Percentiles rank a stretch among this genome's conserved stretches.
Evolutionary conservation across 2,329 filamentous ascomycete genomes (phyloP).

Genomic region (Pseudocercospora fuligena): DNA sequence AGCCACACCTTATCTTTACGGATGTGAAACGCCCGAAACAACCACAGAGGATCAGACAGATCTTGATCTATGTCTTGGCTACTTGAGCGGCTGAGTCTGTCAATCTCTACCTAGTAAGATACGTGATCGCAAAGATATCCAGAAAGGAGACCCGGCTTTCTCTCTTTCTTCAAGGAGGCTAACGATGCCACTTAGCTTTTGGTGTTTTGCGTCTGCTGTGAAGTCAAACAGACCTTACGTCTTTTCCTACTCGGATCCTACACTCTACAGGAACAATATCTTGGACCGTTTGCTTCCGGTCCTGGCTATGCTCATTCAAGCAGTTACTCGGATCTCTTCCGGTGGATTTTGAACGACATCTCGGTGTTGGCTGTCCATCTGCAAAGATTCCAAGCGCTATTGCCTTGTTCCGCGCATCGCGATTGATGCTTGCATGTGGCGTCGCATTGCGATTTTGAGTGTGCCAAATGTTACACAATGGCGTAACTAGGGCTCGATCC

Average conservation of each 20-base stretch:
- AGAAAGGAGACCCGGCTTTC: too few relatives aligned
- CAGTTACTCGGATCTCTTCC: not conserved
- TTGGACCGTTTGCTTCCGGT: not conserved
- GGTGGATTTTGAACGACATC: not conserved
- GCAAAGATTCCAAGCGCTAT: not conserved
- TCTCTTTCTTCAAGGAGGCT: too few relatives aligned
- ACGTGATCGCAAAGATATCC: too few relatives aligned
- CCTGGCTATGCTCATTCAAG: not conserved
- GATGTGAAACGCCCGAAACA: not conserved
- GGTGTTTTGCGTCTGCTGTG: too few relatives aligned
- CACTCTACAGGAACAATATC: too few relatives aligned
- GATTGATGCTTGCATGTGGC: not conserved
- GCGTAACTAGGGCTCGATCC: slow-evolving; percentile 9
- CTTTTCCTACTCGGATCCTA: too few relatives aligned
- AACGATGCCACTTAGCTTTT: too few relatives aligned
- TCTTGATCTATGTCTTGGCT: too few relatives aligned
- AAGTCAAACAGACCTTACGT: too few relatives aligned
- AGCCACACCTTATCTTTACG: not conserved
- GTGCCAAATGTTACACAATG: slow-evolving; percentile 8
- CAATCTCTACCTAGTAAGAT: too few relatives aligned
- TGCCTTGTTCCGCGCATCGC: not conserved
- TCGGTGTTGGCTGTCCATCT: not conserved
- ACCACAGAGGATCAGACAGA: not conserved
- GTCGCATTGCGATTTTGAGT: not conserved
- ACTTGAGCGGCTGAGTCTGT: too few relatives aligned